phyloP scores from a whole-genome alignment of 2,329 filamentous ascomycete species.

The Xylariomycetidae sp. region DNA sequence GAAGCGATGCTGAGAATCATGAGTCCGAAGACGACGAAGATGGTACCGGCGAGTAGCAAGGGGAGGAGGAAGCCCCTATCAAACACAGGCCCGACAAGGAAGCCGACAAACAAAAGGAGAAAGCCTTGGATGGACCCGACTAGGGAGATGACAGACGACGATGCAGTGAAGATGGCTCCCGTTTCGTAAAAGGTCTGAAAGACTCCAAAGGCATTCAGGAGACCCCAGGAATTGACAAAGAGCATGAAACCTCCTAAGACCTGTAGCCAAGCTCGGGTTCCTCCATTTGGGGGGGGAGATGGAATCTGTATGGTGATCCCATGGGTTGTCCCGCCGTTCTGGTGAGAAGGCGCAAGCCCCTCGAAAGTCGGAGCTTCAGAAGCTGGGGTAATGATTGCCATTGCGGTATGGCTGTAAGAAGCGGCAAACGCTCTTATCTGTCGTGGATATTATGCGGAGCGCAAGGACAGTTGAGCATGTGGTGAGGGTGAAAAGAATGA shows the following conservation, averaged over 20 bases:
- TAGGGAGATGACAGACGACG: conserved; percentile 39
- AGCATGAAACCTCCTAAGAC: conserved; percentile 32
- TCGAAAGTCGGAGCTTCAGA: too few species aligned
- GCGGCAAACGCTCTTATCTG: too few species aligned
- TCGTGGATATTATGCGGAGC: too few species aligned
- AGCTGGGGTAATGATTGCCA: too few species aligned
- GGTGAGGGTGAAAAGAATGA: too few species aligned
- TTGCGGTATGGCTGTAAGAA: too few species aligned
- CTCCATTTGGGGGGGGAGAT: conserved; percentile 21
- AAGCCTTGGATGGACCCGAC: conserved; percentile 37
- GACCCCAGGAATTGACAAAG: conserved; percentile 18
- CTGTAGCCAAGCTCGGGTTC: conserved; percentile 36
- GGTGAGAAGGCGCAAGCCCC: too few species aligned
- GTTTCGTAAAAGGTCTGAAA: conserved; percentile 40
- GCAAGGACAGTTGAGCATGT: too few species aligned
- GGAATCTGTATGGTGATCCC: not conserved
- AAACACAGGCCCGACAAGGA: conserved; percentile 31
- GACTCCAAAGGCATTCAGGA: conserved; percentile 21
- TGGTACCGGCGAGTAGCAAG: conserved; percentile 25
- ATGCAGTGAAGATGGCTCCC: conserved; percentile 26
- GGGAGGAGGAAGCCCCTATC: conserved; percentile 14
- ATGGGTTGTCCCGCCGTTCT: not conserved
- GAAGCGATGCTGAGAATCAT: conserved; percentile 30
- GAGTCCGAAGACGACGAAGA: conserved; percentile 25
- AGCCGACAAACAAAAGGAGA: conserved; percentile 23